Evolutionary conservation across 164 flowering plant species (phyloP), one percentile per base, ranked within the genome.

Genomic region (Hamamelis virginiana): DNA sequence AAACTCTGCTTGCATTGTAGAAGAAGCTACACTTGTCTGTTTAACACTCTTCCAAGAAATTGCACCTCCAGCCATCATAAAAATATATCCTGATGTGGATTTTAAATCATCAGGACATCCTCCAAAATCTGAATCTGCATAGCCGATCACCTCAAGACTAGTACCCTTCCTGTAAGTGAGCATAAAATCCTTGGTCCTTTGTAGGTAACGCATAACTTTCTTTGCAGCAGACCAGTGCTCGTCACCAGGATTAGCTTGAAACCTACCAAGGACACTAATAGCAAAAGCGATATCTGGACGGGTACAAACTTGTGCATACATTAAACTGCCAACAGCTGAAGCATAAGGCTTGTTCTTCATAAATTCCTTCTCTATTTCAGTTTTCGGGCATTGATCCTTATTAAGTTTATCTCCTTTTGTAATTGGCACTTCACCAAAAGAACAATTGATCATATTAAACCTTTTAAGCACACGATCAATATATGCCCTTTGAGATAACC

Each of bases 31-130:
- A 1, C 50, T 46, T 0, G 50, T 46, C 11, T 46, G 50, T 14
- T 46, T 59, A n/a, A 23, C n/a, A 59, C 41, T 27, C 43, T 59
- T 59, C 62, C 62, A 59, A 59, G 62, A 59, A 12, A 59, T 59
- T 12, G 27, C 62, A 12, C 62, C 43, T 11, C 43, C 43, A 12
- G 62, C 62, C n/a, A 59, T 2, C 43, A 59, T 26, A 59, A 59
- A 59, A 14, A 59, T 27, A 27, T 59, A 59, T 12, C 62, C 62
- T 1, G 19, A 26, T 13, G 43, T 27, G 1, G 38, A 59, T 16
- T 59, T 59, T 5, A 3, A 22, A 1, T 26, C 38, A 26, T 59
- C 43, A 15, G 1, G 1, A 28, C n/a, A 27, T 3, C 43, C 43
- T 1, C 33, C 27, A 59, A 26, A 59, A 59, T 59, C 62, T 3